Base-by-base conservation (phyloP, 2,329 filamentous ascomycete species). In the Fusarium fujikuroi region DNA sequence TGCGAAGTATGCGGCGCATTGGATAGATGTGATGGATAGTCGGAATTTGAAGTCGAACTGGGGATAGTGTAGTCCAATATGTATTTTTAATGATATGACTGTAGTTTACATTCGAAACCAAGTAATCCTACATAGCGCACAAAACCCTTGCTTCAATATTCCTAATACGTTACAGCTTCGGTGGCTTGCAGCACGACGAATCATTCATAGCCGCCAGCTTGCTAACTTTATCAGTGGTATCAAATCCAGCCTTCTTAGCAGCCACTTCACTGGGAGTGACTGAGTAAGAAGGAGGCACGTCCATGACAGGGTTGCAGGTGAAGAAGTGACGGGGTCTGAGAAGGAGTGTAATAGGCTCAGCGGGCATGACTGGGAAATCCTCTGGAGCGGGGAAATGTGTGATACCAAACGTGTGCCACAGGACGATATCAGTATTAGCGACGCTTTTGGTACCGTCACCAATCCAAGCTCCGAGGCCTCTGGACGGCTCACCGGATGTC, bases 341-440 rank as follows among this genome's bases (percentile, higher is more conserved):
- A 39, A 97, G 86, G 74, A 97, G 85, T 3, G 90, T 93, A 88
- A 97, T 95, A 2, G 93, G 93, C 85, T 95, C 93, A 2, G 90
- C 92, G 0, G 94, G 94, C 95, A 97, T 97, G 74, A 97, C 87
- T 34, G 95, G 95, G 85, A 94, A 97, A 81, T 97, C 95, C 80
- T 97, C 95, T 0, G 95, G 94, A 0, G 93, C 86, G 0, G 95
- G 95, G 85, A 97, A 95, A 80, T 97, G 95, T 1, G 92, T 95
- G 44, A 97, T 87, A 39, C 95, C 95, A 78, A 97, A 98, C 0
- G 94, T 97, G 83, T 97, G 95, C 95, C 95, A 98, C 16, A 97
- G 88, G 2, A 98, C 95, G 34, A 97, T 84, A 80, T 98, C 93
- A 2, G 91, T 93, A 85, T 97, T 92, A 59, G 92, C 92, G 75